Evolutionary conservation across 2,329 filamentous ascomycete species (phyloP), one percentile per base, ranked within the genome.

Genomic region (Aspergillus sp.): DNA sequence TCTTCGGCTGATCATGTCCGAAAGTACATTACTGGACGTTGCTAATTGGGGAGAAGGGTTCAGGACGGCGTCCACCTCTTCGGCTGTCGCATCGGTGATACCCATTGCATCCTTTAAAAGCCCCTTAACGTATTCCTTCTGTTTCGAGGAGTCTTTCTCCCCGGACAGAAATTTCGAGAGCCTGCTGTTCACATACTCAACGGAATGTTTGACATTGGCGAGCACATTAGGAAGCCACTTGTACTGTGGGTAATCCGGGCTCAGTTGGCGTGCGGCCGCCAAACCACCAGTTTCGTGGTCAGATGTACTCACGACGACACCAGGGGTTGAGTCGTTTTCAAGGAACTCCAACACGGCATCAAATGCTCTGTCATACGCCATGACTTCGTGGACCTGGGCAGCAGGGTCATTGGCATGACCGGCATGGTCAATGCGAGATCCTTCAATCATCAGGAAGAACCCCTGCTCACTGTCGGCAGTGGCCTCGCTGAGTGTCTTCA

Each of bases 371-470:
- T 98, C 93, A 58, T 95, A 98, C 40, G 90, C 91, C n/a, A 97
- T 75, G 1, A 98, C 91, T 67, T 98, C 93, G 54, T 88, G 84
- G 8, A 91, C 88, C 60, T 93, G 88, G 1, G 88, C 86, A 7
- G 85, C 87, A 0, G 88, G 87, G 56, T 93, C 88, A 56, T 93
- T 93, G 50, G 79, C 80, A 62, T 93, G 88, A 6, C 90, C 93
- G 4, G 93, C 91, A 63, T 98, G 93, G 60, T 98, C 93, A 57
- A 98, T 97, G 34, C 93, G 79, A 57, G 88, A 95, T 5, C 90
- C 93, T 68, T 98, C 93, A 48, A 98, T 94, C 91, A 98, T 95
- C 56, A 98, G 75, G 70, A 98, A 98, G 75, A 97, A 98, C 5
- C 93, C 93, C 67, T 94, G 83, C 34, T 97, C 89, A 49, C 81